Evolutionary conservation across 257 asterid genomes (phyloP), one percentile per base, ranked within the genome.

Genomic region (Solanum chiquidenum): DNA sequence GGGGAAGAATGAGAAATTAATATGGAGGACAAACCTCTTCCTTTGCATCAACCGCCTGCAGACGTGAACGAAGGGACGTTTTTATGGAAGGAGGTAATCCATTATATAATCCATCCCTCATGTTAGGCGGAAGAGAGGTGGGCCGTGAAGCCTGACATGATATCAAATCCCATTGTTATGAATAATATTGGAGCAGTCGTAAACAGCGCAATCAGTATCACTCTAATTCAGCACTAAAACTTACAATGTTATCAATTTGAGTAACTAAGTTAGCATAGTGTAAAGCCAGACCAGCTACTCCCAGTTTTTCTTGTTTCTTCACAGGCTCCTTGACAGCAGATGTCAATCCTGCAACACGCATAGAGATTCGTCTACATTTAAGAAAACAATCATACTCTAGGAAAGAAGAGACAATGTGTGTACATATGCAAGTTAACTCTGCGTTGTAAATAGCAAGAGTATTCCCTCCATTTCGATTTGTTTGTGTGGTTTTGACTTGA

Each of bases 101-200:
- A 83, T 91, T 94, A 90, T 97, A 97, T 89, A 97, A 86, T 37
- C 94, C 90, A 89, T 97, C 99, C 91, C 99, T 95, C 94, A 89
- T 92, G 90, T 95, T 97, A 83, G 98, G 98, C 58, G 99, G 99
- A 87, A 97, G 98, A 88, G 98, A 95, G 77, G 98, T 91, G 40
- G 98, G 98, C 6, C 97, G 98, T 21, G 98, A 93, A 14, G 98
- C 97, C 98, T 97, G 76, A 46, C 82, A 89, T 73, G 58, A 91
- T 83, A 88, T 83, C 46, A 11, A 73, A 33, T 86, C 38, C 83
- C 84, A 55, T 86, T 73, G 83, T 80, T 80, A 72, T 4, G 18
- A 68, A 68, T 2, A 85, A 9, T 40, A 29, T 68, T 18, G 38
- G 35, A 49, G 69, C 13, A 46, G 42, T 46, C 33, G 3, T 66